Conservation (phyloP, 2,329 filamentous ascomycete species). For the Chaetoscypha palmicola region DNA sequence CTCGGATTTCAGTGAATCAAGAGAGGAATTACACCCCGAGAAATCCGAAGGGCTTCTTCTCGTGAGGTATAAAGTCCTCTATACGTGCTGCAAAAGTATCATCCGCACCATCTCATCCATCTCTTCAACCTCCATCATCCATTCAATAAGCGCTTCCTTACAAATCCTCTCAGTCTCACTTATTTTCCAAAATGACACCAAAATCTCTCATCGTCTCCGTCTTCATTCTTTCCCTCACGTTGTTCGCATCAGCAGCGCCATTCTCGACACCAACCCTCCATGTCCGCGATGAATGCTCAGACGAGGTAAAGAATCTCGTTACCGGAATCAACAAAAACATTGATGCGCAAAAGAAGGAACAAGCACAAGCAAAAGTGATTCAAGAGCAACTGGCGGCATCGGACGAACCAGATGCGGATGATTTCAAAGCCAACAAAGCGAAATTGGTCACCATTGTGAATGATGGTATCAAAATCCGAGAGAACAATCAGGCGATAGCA, state of each 20-base stretch:
- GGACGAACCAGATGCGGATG: not conserved
- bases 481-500: slow-evolving; percentile 13
- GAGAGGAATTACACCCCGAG: too few species aligned
- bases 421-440: slow-evolving; percentile 8
- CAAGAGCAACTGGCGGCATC: slow-evolving; percentile 1
- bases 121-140: too few species aligned
- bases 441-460: slow-evolving; percentile 16
- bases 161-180: too few species aligned
- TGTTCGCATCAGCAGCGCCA: not conserved
- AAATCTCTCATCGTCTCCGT: too few species aligned
- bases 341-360: slow-evolving; percentile 15
- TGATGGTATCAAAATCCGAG: slow-evolving; percentile 7
- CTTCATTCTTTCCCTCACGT: not conserved
- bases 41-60: too few species aligned
- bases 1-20: too few species aligned
- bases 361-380: slow-evolving; percentile 10
- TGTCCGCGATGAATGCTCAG: slow-evolving; percentile 8
- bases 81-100: too few species aligned
- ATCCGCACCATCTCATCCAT: too few species aligned
- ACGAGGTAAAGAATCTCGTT: slow-evolving; percentile 9
- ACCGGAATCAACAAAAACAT: slow-evolving; percentile 18
- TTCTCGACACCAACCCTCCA: not conserved
- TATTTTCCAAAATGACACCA: too few species aligned
- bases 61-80: too few species aligned
- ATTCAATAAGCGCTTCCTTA: not conserved